Base-by-base conservation (phyloP, 305 asterid genomes). In the Fraxinus greggii region DNA sequence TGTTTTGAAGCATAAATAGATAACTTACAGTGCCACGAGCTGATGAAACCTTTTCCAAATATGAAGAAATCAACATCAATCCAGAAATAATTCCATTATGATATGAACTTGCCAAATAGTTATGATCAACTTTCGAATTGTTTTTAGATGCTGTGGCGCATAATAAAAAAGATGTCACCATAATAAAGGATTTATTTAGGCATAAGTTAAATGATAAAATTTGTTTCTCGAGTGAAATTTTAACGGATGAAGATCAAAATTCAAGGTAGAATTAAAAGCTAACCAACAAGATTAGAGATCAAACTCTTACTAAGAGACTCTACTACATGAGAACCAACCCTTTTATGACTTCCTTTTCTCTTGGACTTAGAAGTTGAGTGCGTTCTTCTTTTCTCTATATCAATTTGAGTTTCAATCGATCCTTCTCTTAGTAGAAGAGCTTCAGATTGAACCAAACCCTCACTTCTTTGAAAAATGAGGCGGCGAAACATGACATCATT, bases 31-130 rank as follows among this genome's bases (percentile, higher is more conserved):
- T 83, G 74, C 81, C 89, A 70, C 87, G 86, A 63, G 72, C 75
- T 70, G 92, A 79, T 23, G 85, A 86, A 79, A 88, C 77, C 79
- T 83, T 86, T 77, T 87, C 87, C 90, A 93, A 81, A 85, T 88
- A 86, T 78, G 92, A 61, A 69, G 93, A 90, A 79, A 97, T 84
- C 91, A 95, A 87, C 85, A 88, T 75, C 35, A 97, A 86, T 83
- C 99, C 99, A 75, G 98, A 88, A 83, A 97, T 84, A 70, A 93
- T 95, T 79, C 98, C 99, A 40, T 89, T 90, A 89, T 94, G 99
- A 86, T 97, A 94, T 4, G 94, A 87, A 86, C 99, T 97, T 31
- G 96, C 98, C 88, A 97, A 86, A 84, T 89, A 90, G 83, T 86
- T 86, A 87, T 97, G 97, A 86, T 91, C 89, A 87, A 92, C 88